Evolutionary conservation across 2,329 filamentous ascomycete species (phyloP).

Genomic region (Aspergillus brunneoviolaceus): DNA sequence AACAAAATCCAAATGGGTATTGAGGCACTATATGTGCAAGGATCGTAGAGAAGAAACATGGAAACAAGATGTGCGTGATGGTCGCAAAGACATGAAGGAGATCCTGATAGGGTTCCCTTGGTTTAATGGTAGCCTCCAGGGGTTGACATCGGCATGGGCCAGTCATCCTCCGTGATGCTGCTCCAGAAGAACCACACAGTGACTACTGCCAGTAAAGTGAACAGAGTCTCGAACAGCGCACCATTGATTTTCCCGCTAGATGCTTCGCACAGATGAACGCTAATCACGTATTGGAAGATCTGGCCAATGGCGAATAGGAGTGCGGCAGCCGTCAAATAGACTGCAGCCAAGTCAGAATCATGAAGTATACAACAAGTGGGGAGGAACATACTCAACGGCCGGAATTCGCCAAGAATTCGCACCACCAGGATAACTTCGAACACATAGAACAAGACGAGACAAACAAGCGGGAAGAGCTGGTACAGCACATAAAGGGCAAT

Average conservation of each 20-base stretch:
- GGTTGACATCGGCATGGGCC: slow-evolving; percentile 61
- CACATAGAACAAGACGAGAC: slow-evolving; percentile 82
- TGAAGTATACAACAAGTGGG: slow-evolving; percentile 3
- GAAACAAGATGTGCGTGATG: slow-evolving; percentile 15
- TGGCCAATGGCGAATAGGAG: slow-evolving; percentile 89
- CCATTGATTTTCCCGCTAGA: slow-evolving; percentile 87
- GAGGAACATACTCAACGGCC: slow-evolving; percentile 71
- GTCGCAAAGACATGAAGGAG: slow-evolving; percentile 10
- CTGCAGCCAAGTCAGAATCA: slow-evolving; percentile 32
- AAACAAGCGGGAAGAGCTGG: slow-evolving; percentile 82
- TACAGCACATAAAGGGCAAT: slow-evolving; percentile 93
- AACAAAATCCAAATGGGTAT: slow-evolving; percentile 9
- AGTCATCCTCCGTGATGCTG: slow-evolving; percentile 98
- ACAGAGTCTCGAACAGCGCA: slow-evolving; percentile 86
- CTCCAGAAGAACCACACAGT: slow-evolving; percentile 96
- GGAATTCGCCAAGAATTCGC: slow-evolving; percentile 78
- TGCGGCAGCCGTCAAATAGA: slow-evolving; percentile 72
- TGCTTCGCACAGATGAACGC: slow-evolving; percentile 82
- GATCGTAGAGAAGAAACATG: slow-evolving; percentile 10
- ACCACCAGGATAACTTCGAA: slow-evolving; percentile 83
- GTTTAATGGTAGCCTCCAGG: slow-evolving; percentile 31
- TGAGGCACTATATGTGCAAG: slow-evolving; percentile 8
- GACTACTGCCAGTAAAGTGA: slow-evolving; percentile 80
- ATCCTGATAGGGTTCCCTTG: not conserved
- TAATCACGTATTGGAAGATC: slow-evolving; percentile 94